Conservation (phyloP, 2,329 filamentous ascomycete species). For the Fusarium illudens region DNA sequence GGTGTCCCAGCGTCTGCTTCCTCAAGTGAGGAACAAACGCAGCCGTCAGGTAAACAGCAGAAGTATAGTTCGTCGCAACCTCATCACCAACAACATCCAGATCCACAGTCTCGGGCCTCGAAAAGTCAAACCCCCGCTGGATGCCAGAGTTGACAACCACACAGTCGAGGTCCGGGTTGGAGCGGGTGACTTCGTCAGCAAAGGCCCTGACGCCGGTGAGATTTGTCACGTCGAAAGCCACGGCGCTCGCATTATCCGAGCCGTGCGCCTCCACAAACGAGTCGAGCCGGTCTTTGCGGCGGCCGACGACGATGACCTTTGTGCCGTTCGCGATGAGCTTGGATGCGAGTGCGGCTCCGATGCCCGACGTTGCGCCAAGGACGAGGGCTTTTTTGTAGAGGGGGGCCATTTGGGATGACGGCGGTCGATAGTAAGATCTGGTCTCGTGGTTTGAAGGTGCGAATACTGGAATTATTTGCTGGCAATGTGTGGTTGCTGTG, state of each 20-base stretch:
- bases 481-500: not conserved
- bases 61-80: slow-evolving; percentile 41
- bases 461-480: not conserved
- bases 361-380: slow-evolving; percentile 48
- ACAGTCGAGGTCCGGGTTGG: slow-evolving; percentile 49
- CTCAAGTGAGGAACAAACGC: slow-evolving; percentile 42
- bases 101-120: slow-evolving; percentile 37
- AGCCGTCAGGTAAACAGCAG: slow-evolving; percentile 40
- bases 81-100: slow-evolving; percentile 42
- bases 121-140: slow-evolving; percentile 53
- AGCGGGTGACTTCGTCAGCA: slow-evolving; percentile 19
- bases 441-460: not conserved
- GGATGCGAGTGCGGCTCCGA: slow-evolving; percentile 44
- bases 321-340: slow-evolving; percentile 54
- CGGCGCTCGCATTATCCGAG: slow-evolving; percentile 46
- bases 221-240: slow-evolving; percentile 56
- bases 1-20: slow-evolving; percentile 17
- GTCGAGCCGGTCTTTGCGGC: slow-evolving; percentile 59
- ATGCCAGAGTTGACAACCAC: slow-evolving; percentile 66
- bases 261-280: slow-evolving; percentile 57
- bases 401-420: slow-evolving; percentile 33
- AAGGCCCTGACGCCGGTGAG: slow-evolving; percentile 44
- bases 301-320: slow-evolving; percentile 57
- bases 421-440: not conserved
- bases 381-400: slow-evolving; percentile 51